A percentile compares a stretch with the other conserved stretches of the same genome.
Conservation (phyloP, 306 rosid genomes). For the Pterocarpus macrocarpus region DNA sequence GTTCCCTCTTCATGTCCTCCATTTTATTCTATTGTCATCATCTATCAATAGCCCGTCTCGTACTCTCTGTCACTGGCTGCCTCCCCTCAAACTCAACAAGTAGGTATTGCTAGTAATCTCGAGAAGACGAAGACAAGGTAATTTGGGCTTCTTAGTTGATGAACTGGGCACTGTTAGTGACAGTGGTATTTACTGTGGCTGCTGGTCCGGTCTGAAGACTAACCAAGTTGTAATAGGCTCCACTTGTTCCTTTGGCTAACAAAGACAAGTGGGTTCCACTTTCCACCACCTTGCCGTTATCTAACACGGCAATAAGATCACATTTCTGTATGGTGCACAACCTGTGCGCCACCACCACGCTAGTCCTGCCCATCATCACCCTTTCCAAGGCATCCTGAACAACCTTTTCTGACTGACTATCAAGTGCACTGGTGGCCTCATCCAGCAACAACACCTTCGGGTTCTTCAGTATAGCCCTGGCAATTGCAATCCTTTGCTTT, state of each 20-base stretch:
- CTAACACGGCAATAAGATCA: constrained; percentile 53
- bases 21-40: not conserved
- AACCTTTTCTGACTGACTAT: constrained; percentile 55
- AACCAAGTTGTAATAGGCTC: constrained; percentile 59
- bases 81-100: not conserved
- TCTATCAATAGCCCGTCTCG: not conserved
- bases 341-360: constrained; percentile 66
- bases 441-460: constrained; percentile 57
- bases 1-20: not conserved
- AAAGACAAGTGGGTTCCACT: constrained; percentile 56
- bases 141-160: not conserved
- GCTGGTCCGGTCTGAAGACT: constrained; percentile 41
- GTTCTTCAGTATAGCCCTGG: constrained; percentile 61
- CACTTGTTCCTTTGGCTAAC: constrained; percentile 55
- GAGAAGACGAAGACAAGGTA: constrained; percentile 14
- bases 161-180: not conserved
- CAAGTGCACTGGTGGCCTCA: constrained; percentile 74
- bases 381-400: constrained; percentile 59
- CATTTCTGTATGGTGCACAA: constrained; percentile 63
- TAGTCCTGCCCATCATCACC: constrained; percentile 60
- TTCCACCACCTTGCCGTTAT: constrained; percentile 62
- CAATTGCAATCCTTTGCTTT: constrained; percentile 71
- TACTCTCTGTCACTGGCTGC: not conserved
- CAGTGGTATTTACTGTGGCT: not conserved
- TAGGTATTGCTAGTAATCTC: not conserved